These are phyloP conservation scores for Capillidium rhysosporum DNA, from an alignment of 371 early-diverging fungal species.

Conservation along the genomic window DNA sequence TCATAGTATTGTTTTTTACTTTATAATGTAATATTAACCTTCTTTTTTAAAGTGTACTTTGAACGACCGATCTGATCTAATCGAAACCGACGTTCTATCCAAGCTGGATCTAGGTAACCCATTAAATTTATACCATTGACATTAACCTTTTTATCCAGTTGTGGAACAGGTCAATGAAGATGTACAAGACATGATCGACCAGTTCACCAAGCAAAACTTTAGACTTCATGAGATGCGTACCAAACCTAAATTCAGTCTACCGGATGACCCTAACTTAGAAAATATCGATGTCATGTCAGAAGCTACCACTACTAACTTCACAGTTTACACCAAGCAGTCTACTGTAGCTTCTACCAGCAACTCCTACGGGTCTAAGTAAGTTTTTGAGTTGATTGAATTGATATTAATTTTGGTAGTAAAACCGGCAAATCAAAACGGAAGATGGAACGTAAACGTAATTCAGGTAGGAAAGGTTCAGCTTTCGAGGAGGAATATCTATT, in stretches of 20 bases:
- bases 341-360: conserved; percentile 24
- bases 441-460: conserved; percentile 48
- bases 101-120: conserved; percentile 36
- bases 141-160: conserved; percentile 5
- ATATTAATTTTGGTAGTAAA: conserved; percentile 16
- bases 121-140: background rate
- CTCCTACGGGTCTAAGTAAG: conserved; percentile 21
- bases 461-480: conserved; percentile 70
- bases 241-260: conserved; percentile 11
- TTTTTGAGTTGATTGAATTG: background rate
- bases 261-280: conserved; percentile 40
- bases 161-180: conserved; percentile 38
- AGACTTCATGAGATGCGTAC: conserved; percentile 30
- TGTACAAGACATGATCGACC: conserved; percentile 42
- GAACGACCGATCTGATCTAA: conserved; percentile 34
- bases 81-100: conserved; percentile 55
- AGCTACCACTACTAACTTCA: conserved; percentile 71
- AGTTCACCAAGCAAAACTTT: conserved; percentile 39
- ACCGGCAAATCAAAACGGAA: conserved; percentile 48
- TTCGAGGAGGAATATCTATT: conserved; percentile 82
- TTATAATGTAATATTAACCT: background rate
- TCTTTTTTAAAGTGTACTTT: conserved; percentile 30
- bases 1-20: conserved; percentile 16
- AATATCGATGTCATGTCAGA: conserved; percentile 86
- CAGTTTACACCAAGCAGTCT: conserved; percentile 43